Base-by-base conservation (phyloP, 306 rosid species). In the Rosa multiflora region DNA sequence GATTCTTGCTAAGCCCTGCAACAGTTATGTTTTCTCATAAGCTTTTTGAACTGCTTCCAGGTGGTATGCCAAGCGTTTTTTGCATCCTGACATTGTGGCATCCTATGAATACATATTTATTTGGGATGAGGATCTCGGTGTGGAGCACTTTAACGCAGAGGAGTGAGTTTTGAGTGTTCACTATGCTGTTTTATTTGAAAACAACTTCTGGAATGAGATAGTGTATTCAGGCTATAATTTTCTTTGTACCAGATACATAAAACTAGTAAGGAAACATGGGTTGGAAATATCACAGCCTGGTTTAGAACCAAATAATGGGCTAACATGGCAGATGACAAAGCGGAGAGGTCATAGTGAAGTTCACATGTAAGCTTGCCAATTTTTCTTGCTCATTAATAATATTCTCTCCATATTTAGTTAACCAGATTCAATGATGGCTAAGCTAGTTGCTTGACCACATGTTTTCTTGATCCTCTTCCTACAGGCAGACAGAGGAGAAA, bases 51-150 rank as follows among this genome's bases (percentile, higher is more conserved):
- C 81, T 78, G 79, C 62, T 85, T 76, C 12, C 81, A 94, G 98
- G 98, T 94, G 98, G 98, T 94, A 83, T 75, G 97, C 97, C 72
- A 94, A 94, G 82, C 97, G 98, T 8, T 94, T 92, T 91, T 87
- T 94, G 76, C 97, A 94, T 78, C 98, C 97, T 49, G 93, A 92
- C 78, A 89, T 94, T 67, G 97, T 92, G 85, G 97, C 97, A 12
- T 20, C 93, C 10, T 94, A 89, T 66, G 97, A 94, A 10, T 94
- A 90, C 88, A 84, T 94, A 18, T 94, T 94, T 74, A 78, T 94
- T 15, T 94, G 98, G 98, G 98, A 92, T 37, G 98, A 94, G 84
- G 98, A 94, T 86, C 86, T 94, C 10, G 97, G 98, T 13, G 46
- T 91, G 46, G 90, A 94, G 76, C 91, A 92, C 83, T 94, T 94